Evolutionary conservation across 2,329 filamentous ascomycete species (phyloP).

Genomic region (Pseudogymnoascus sp.): DNA sequence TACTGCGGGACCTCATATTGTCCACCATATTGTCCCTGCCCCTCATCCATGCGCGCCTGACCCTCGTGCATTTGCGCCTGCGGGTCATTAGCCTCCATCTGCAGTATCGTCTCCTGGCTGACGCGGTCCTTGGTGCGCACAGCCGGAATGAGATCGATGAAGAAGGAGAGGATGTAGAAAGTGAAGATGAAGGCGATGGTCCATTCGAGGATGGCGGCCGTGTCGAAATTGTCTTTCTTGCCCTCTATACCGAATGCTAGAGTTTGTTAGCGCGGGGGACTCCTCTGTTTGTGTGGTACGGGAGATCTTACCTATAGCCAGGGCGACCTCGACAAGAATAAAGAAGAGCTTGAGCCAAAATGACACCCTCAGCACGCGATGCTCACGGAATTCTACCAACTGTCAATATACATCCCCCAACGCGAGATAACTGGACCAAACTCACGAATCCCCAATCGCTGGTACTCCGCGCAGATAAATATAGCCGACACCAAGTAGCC

Average conservation of each 20-base stretch:
- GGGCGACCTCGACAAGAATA: conserved; percentile 66
- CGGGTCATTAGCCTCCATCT: conserved; percentile 23
- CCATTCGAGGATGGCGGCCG: conserved; percentile 48
- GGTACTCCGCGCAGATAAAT: conserved; percentile 85
- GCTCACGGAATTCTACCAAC: conserved; percentile 59
- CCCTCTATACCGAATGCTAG: background rate
- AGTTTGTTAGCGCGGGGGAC: background rate
- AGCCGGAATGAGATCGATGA: conserved; percentile 78
- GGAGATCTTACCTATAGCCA: conserved; percentile 46
- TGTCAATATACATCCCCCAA: background rate
- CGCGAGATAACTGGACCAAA: conserved; percentile 13
- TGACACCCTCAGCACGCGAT: conserved; percentile 63
- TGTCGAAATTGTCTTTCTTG: background rate
- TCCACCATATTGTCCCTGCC: background rate
- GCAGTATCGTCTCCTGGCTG: conserved; percentile 18
- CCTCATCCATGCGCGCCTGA: background rate
- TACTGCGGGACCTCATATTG: background rate
- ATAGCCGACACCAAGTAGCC: conserved; percentile 81
- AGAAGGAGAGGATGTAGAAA: conserved; percentile 79
- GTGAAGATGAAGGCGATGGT: conserved; percentile 75
- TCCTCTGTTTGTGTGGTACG: background rate
- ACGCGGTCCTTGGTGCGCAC: conserved; percentile 13
- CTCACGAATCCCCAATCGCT: conserved; percentile 66
- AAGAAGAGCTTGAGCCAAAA: conserved; percentile 87
- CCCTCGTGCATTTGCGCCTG: background rate